Evolutionary conservation across 2,329 filamentous ascomycete species (phyloP).

Genomic region (Pleomassaria siparia): DNA sequence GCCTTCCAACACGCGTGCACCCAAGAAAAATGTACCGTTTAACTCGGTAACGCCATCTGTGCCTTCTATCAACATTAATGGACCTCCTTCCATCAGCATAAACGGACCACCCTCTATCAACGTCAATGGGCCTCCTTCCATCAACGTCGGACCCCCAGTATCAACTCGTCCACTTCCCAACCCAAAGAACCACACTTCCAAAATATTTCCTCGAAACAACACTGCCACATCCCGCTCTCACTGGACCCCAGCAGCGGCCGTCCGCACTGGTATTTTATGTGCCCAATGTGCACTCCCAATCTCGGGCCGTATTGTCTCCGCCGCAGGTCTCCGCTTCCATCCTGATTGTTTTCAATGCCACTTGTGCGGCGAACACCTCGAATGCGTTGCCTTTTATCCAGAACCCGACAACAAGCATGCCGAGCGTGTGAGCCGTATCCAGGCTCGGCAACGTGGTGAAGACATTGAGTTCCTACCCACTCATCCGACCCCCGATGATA

Average conservation of each 20-base stretch:
- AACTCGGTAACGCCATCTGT: slow-evolving; percentile 20
- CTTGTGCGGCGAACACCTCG: slow-evolving; percentile 81
- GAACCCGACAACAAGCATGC: slow-evolving; percentile 75
- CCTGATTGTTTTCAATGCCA: slow-evolving; percentile 91
- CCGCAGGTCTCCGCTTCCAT: slow-evolving; percentile 83
- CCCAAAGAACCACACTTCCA: slow-evolving; percentile 48
- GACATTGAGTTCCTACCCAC: slow-evolving; percentile 49
- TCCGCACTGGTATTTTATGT: slow-evolving; percentile 70
- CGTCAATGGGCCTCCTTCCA: slow-evolving; percentile 22
- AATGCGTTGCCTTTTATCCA: slow-evolving; percentile 94
- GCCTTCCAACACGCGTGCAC: slow-evolving; percentile 12
- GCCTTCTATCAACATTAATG: slow-evolving; percentile 22
- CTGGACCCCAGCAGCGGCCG: slow-evolving; percentile 49
- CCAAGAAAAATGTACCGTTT: slow-evolving; percentile 21
- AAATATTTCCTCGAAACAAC: slow-evolving; percentile 39
- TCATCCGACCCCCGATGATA: slow-evolving; percentile 58
- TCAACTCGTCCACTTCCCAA: slow-evolving; percentile 52
- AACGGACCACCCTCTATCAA: slow-evolving; percentile 19
- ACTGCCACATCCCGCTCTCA: slow-evolving; percentile 44
- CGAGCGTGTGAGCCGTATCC: slow-evolving; percentile 74
- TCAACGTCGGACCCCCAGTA: slow-evolving; percentile 28
- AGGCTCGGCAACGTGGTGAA: slow-evolving; percentile 56
- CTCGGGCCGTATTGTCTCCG: slow-evolving; percentile 83
- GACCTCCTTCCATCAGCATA: slow-evolving; percentile 22
- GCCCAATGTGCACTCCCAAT: slow-evolving; percentile 83